Evolutionary conservation across 176 grass and related monocot species (phyloP).

Genomic region (Carex scoparia): DNA sequence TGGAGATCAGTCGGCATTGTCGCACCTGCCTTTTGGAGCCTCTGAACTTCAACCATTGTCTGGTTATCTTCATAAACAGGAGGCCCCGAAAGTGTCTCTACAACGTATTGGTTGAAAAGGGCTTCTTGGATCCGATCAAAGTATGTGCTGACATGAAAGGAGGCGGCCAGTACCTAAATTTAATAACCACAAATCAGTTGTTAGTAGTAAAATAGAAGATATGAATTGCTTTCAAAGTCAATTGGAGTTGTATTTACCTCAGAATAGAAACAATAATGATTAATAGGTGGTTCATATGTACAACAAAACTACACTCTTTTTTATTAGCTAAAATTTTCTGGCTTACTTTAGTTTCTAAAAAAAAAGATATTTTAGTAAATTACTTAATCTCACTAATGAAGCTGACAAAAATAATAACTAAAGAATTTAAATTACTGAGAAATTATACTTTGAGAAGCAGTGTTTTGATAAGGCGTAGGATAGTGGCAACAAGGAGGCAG

Average conservation of each 20-base stretch:
- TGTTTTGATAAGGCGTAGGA: conserved; percentile 75
- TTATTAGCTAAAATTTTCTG: not conserved
- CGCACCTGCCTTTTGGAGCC: conserved; percentile 59
- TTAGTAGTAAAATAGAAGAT: not conserved
- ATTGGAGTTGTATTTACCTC: not conserved
- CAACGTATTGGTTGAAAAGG: conserved; percentile 92
- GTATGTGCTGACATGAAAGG: conserved; percentile 98
- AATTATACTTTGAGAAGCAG: conserved; percentile 67
- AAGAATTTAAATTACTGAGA: conserved; percentile 1
- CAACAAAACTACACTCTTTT: not conserved
- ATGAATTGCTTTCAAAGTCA: not conserved
- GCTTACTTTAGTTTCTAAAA: not conserved
- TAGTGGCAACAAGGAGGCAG: conserved; percentile 75
- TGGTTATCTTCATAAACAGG: conserved; percentile 66
- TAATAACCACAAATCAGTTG: not conserved
- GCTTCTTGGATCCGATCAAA: conserved; percentile 95
- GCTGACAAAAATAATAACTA: not conserved
- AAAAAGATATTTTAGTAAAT: not conserved
- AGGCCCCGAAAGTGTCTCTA: conserved; percentile 85
- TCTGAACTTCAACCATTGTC: conserved; percentile 70
- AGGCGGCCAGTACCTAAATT: conserved; percentile 55
- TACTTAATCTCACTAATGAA: not conserved
- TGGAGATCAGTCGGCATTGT: conserved; percentile 59
- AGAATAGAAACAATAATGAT: not conserved
- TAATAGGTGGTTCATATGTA: not conserved